A percentile compares a stretch with the other conserved stretches of the same genome.
Conservation (phyloP, 129 eudicot genomes). For the Artemisia tridentata region DNA sequence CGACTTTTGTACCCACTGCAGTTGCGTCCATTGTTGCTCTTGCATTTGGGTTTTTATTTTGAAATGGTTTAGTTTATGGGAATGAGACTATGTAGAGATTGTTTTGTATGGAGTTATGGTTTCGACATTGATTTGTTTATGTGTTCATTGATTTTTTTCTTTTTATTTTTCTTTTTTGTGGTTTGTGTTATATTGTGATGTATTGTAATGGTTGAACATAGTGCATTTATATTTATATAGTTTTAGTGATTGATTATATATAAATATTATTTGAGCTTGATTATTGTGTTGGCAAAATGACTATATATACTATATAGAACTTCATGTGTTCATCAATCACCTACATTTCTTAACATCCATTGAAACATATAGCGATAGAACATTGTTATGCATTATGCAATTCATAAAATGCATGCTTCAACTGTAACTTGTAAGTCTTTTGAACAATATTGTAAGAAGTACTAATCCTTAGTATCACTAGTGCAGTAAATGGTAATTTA, state of each 20-base stretch:
- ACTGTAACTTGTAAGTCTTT: too few relatives aligned
- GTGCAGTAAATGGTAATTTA: too few relatives aligned
- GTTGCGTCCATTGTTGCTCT: conserved; percentile 23
- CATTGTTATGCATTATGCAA: too few relatives aligned
- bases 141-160: neutral
- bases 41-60: conserved; percentile 11
- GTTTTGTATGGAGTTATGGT: conserved; percentile 3
- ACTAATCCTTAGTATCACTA: too few relatives aligned
- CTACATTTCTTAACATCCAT: too few relatives aligned
- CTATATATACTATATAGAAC: too few relatives aligned
- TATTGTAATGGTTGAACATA: conserved; percentile 24
- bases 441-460: too few relatives aligned
- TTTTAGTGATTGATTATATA: neutral
- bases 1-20: conserved; percentile 23
- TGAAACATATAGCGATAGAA: too few relatives aligned
- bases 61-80: neutral
- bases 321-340: too few relatives aligned
- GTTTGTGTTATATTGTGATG: conserved; percentile 8
- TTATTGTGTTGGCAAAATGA: neutral
- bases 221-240: conserved; percentile 3
- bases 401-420: too few relatives aligned
- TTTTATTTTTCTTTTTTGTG: neutral
- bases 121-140: neutral
- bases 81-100: conserved; percentile 10
- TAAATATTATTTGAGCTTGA: conserved; percentile 1